Base-by-base conservation (phyloP, 257 asterid genomes). In the Knoxia roxburghii region DNA sequence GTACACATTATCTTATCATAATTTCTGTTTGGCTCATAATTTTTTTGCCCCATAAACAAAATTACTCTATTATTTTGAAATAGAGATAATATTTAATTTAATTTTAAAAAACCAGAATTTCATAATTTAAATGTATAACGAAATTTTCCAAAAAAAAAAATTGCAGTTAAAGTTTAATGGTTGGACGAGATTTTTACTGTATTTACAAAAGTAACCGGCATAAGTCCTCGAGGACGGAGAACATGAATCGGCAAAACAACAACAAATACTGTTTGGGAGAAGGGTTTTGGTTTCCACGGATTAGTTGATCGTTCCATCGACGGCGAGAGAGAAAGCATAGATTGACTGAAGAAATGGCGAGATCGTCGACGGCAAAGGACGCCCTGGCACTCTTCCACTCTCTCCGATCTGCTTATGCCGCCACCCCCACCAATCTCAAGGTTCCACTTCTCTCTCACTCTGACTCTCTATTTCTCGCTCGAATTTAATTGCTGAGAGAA, bases 401-500 rank as follows among this genome's bases (percentile, higher is more conserved):
- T 65, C 88, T 87, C 61, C 93, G 87, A 18, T 73, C 93, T 53
- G 93, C 95, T 55, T 89, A 89, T 70, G 76, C 77, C 13, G 83
- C 87, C 33, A 85, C 93, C 11, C 88, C 95, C 4, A 81, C 84
- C 37, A 80, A 85, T 73, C 88, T 89, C 81, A 89, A 89, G 95
- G 96, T 83, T n/a, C n/a, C 20, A 21, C 24, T 26, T 35, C 7
- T 43, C 23, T 53, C 61, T 24, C 46, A 14, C 63, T 17, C 29
- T 58, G 20, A 37, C n/a, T 62, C 2, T 39, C 13, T 46, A 0
- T n/a, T n/a, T 51, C n/a, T n/a, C n/a, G n/a, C n/a, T n/a, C n/a
- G n/a, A n/a, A n/a, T n/a, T n/a, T n/a, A n/a, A n/a, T n/a, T 53
- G 7, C 65, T 59, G 49, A 68, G 1, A 18, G 24, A 6, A 21